Conservation (phyloP, 2,329 filamentous ascomycete genomes). For the Camillea tinctor region DNA sequence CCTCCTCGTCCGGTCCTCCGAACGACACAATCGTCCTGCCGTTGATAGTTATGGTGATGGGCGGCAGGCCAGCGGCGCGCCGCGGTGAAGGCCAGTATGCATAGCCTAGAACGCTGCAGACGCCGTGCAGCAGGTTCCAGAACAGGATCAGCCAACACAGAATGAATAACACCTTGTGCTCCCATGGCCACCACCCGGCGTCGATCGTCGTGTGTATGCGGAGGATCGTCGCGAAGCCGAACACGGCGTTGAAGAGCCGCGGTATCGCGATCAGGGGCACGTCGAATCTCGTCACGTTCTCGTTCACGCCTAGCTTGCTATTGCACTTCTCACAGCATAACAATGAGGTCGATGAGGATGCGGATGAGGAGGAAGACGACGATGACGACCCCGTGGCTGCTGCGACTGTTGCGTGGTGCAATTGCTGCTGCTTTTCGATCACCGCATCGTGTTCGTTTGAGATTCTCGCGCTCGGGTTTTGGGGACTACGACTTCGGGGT, state of each 20-base stretch:
- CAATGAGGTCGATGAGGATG: not conserved
- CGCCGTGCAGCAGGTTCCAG: constrained; percentile 25
- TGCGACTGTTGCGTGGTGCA: constrained; percentile 11
- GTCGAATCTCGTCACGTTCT: constrained; percentile 19
- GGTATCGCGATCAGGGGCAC: constrained; percentile 27
- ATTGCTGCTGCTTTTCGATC: constrained; percentile 13
- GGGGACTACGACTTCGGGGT: constrained; percentile 21
- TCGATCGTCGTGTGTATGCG: constrained; percentile 26
- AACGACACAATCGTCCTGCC: constrained; percentile 24
- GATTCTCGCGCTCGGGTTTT: constrained; percentile 14
- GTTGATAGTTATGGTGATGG: constrained; percentile 22
- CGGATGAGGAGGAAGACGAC: not conserved
- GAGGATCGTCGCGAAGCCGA: constrained; percentile 24
- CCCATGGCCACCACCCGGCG: constrained; percentile 27
- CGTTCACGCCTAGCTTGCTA: constrained; percentile 3
- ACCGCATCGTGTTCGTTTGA: constrained; percentile 13
- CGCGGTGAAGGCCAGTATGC: constrained; percentile 27
- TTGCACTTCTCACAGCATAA: constrained; percentile 8
- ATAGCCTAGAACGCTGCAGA: constrained; percentile 23
- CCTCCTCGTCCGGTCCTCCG: constrained; percentile 27
- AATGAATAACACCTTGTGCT: constrained; percentile 27
- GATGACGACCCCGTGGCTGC: not conserved
- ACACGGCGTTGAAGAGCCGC: constrained; percentile 22
- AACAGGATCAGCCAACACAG: constrained; percentile 25
- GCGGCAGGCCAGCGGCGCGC: constrained; percentile 26